Conservation (phyloP, 1,284 basidiomycete species). For the Boletus smithii region DNA sequence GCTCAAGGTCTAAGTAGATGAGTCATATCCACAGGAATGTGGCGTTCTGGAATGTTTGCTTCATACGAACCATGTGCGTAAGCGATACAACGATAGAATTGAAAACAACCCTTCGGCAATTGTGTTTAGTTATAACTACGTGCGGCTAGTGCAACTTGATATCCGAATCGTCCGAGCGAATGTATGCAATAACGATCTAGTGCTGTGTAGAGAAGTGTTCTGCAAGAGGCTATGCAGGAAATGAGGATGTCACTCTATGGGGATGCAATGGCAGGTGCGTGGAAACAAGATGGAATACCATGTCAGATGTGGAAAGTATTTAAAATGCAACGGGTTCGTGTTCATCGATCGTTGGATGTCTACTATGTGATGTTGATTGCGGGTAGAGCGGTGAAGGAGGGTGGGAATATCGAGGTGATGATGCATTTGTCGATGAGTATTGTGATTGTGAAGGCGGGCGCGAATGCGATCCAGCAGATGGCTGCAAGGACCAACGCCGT, state of each 20-base stretch:
- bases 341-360: conserved; percentile 37
- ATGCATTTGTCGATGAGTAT: conserved; percentile 32
- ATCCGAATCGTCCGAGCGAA: conserved; percentile 3
- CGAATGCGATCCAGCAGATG: conserved; percentile 37
- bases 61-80: not conserved
- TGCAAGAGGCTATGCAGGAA: conserved; percentile 2
- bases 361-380: conserved; percentile 28
- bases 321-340: conserved; percentile 22
- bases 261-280: conserved; percentile 5
- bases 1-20: no score
- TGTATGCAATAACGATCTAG: conserved; percentile 14
- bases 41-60: no score
- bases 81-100: not conserved
- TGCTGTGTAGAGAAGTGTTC: not conserved
- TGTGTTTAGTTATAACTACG: conserved; percentile 5
- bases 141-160: not conserved
- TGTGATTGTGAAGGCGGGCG: conserved; percentile 34
- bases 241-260: conserved; percentile 9
- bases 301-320: not conserved
- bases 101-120: not conserved
- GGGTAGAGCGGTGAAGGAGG: conserved; percentile 30
- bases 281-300: conserved; percentile 2
- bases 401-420: conserved; percentile 30
- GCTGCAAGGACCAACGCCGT: conserved; percentile 45
- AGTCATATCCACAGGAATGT: no score